A percentile compares a stretch with the other conserved stretches of the same genome.
Evolutionary conservation across 164 flowering plant species (phyloP).

Genomic region (Annona cherimola): DNA sequence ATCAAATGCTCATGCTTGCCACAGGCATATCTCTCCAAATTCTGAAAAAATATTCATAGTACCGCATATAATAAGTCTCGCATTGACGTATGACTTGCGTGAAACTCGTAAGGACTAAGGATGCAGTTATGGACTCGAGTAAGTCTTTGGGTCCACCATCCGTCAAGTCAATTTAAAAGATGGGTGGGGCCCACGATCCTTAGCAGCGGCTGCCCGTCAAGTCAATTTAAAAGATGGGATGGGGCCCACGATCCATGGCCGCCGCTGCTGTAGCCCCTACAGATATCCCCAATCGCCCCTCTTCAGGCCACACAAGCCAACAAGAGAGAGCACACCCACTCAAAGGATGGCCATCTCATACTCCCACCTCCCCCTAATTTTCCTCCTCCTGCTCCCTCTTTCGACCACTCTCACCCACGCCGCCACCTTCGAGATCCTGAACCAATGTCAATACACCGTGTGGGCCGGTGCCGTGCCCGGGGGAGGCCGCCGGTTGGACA

Average conservation of each 20-base stretch:
- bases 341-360: too few relatives aligned
- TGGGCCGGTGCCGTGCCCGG: slow-evolving; percentile 5
- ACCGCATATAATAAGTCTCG: too few relatives aligned
- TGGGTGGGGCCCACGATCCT: background rate
- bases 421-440: slow-evolving; percentile 1
- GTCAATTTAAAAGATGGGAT: too few relatives aligned
- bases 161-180: too few relatives aligned
- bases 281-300: background rate
- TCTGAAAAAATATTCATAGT: too few relatives aligned
- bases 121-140: too few relatives aligned
- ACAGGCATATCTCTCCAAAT: too few relatives aligned
- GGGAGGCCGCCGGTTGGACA: slow-evolving; percentile 1
- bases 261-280: background rate
- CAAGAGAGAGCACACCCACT: background rate
- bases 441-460: slow-evolving; percentile 7
- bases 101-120: too few relatives aligned
- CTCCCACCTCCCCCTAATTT: background rate
- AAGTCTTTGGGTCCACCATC: too few relatives aligned
- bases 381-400: slow-evolving; percentile 1
- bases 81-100: too few relatives aligned
- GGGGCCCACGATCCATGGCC: background rate
- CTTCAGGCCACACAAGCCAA: background rate
- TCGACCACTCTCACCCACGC: background rate
- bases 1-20: too few relatives aligned
- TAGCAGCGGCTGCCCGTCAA: too few relatives aligned